Evolutionary conservation across 441 rosid genomes (phyloP).

Genomic region (Eutrema salsugineum): DNA sequence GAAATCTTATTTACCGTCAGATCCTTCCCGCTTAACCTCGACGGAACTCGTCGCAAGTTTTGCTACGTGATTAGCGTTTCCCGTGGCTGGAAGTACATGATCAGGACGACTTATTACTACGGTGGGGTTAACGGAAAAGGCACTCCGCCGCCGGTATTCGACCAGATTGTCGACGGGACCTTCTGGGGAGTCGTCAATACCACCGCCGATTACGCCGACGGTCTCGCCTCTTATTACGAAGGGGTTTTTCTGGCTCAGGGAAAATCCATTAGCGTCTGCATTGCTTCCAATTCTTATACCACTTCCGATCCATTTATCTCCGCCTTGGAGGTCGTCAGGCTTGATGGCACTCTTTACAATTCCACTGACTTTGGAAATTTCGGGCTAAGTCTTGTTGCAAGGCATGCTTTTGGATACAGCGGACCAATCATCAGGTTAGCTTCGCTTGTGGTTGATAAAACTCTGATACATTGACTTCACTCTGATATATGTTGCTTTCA

Average conservation of each 20-base stretch:
- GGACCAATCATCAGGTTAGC: constrained; percentile 58
- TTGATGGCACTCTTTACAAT: constrained; percentile 62
- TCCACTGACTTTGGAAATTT: constrained; percentile 50
- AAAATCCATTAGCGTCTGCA: constrained; percentile 65
- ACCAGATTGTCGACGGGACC: constrained; percentile 89
- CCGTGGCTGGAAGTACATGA: constrained; percentile 62
- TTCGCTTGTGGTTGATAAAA: background rate
- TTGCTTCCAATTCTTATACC: constrained; percentile 63
- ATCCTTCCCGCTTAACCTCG: constrained; percentile 54
- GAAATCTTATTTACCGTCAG: constrained; percentile 61
- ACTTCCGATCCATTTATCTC: constrained; percentile 88
- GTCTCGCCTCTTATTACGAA: constrained; percentile 58
- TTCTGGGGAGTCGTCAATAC: constrained; percentile 78
- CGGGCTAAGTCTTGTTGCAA: constrained; percentile 61
- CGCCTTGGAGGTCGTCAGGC: constrained; percentile 62
- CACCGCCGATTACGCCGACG: constrained; percentile 54
- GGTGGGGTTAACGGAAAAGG: constrained; percentile 65
- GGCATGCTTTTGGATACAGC: constrained; percentile 72
- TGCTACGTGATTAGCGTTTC: constrained; percentile 60
- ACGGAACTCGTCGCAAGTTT: constrained; percentile 45
- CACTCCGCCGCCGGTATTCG: constrained; percentile 81
- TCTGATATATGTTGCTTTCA: constrained; percentile 25
- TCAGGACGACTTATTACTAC: constrained; percentile 75
- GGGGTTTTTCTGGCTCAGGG: constrained; percentile 71
- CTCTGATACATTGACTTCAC: background rate